A percentile compares a stretch with the other conserved stretches of the same genome.
Evolutionary conservation across 1,139 yeast species (phyloP).

Genomic region (Debaryomycetaceae sp.): DNA sequence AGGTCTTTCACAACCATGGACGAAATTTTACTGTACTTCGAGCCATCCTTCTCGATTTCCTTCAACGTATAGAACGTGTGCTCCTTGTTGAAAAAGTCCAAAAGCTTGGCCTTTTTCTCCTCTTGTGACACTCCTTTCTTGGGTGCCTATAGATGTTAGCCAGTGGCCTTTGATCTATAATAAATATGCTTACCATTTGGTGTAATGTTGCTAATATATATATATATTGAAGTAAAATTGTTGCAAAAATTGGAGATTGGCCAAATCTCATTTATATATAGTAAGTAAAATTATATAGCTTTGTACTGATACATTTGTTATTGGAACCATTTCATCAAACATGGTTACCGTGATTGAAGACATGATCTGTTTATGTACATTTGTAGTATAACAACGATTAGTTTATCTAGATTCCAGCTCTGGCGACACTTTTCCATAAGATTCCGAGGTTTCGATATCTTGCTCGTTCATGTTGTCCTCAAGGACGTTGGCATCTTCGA

Average conservation of each 20-base stretch:
- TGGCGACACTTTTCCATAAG: neutral
- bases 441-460: neutral
- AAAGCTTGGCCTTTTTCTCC: constrained; percentile 35
- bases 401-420: too few relatives aligned
- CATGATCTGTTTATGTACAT: too few relatives aligned
- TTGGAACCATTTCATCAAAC: too few relatives aligned
- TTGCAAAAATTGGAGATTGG: neutral
- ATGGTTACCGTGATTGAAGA: too few relatives aligned
- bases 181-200: neutral
- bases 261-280: neutral
- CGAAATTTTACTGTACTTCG: constrained; percentile 43
- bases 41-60: constrained; percentile 47
- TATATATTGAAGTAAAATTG: neutral
- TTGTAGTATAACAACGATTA: too few relatives aligned
- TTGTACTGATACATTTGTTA: too few relatives aligned
- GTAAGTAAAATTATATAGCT: too few relatives aligned
- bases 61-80: constrained; percentile 44
- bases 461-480: neutral
- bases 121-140: constrained; percentile 33
- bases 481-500: constrained; percentile 5
- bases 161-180: too few relatives aligned
- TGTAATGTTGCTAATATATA: too few relatives aligned
- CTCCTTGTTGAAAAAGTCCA: constrained; percentile 37
- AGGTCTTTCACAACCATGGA: constrained; percentile 51
- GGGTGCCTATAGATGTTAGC: constrained; percentile 18